phyloP scores from a whole-genome alignment of 2,329 filamentous ascomycete genomes.

The Phoma herbarum region DNA sequence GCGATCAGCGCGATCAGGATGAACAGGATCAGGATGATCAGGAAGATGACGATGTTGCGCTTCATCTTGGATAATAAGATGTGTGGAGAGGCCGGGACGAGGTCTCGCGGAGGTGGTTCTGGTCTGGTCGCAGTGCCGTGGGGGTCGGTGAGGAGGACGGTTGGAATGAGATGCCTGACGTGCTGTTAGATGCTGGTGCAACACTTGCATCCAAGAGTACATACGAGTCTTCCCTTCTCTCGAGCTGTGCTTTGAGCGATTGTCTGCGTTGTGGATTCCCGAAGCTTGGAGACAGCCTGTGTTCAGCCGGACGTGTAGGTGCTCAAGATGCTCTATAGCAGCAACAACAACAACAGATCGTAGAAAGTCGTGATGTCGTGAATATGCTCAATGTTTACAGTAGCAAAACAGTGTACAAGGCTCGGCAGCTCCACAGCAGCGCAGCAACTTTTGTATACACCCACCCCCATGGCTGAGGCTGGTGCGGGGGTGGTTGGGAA shows the following conservation, averaged over 20 bases:
- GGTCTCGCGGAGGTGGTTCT: background rate
- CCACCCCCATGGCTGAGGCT: background rate
- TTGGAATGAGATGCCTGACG: no score
- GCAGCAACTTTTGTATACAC: constrained; percentile 1
- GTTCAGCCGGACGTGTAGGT: no score
- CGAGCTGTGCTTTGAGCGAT: no score
- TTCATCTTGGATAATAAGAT: constrained; percentile 48
- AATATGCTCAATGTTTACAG: background rate
- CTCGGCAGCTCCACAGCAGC: background rate
- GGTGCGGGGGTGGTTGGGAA: background rate
- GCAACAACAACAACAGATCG: no score
- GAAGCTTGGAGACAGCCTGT: no score
- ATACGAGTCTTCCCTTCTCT: no score
- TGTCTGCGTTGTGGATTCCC: no score
- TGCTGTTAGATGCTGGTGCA: no score
- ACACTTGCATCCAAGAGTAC: no score
- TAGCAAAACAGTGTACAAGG: background rate
- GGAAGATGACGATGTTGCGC: constrained; percentile 62
- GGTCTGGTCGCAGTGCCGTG: no score
- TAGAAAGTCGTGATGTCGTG: background rate
- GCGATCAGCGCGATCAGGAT: constrained; percentile 59
- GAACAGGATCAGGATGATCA: constrained; percentile 63
- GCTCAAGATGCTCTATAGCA: no score
- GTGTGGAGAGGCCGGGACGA: background rate
- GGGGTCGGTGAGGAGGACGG: no score